Base-by-base conservation (phyloP, 495 filamentous ascomycete genomes). In the Aspergillus bridgeri region DNA sequence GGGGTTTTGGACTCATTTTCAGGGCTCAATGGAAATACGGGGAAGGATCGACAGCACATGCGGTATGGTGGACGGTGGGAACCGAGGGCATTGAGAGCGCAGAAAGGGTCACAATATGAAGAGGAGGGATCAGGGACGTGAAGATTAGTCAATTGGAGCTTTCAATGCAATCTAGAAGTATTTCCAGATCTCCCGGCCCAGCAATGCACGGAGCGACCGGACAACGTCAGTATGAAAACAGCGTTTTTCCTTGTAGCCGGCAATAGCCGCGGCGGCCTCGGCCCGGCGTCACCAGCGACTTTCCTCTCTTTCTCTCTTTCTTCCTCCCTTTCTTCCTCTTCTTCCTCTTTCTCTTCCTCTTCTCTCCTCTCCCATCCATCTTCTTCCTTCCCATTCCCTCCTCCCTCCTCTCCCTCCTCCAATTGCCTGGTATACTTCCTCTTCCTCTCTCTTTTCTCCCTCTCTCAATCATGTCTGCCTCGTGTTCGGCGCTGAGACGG, bases 401-500 rank as follows among this genome's bases (percentile, higher is more conserved):
- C 6, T 29, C 29, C 23, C 24, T 48, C 53, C 53, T 60, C 24
- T 49, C 23, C 42, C 51, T 60, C 18, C 38, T 45, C 23, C 24
- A 53, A 27, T 51, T 48, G 43, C 33, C 42, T 23, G 42, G 42
- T 24, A 27, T 44, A 48, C 51, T 47, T 54, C 42, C 42, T 46
- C 23, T 57, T 54, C 49, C 56, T 58, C 60, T 60, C 45, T 54
- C 57, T 64, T 53, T 59, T 56, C 57, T 57, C 24, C 53, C 13
- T 50, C 29, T 53, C n/a, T 48, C 38, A 21, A 63, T 51, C 48
- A 69, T 69, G 67, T 66, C 67, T 66, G 63, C 66, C 60, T 69
- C 66, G 29, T 62, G 63, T 60, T 63, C 67, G 62, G 74, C 72
- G 56, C 66, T 79, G 67, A 73, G 73, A 74, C 71, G 76, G 64